These are phyloP conservation scores for Colletotrichum phormii DNA, from an alignment of 2,329 filamentous ascomycete genomes.

Conservation along the genomic window DNA sequence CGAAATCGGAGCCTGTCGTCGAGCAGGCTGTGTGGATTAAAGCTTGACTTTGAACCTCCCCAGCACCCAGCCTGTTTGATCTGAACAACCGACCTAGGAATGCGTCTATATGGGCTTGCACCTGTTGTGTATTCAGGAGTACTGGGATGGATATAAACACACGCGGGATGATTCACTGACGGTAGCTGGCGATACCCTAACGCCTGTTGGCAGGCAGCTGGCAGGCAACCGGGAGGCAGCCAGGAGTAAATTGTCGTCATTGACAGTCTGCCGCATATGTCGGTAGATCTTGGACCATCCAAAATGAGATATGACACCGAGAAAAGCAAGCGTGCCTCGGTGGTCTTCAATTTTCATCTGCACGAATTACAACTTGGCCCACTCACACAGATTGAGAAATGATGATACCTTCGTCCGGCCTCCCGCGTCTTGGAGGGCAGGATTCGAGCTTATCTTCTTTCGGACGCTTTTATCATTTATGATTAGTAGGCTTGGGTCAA, in stretches of 20 bases:
- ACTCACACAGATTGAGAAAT: not conserved
- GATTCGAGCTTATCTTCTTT: not conserved
- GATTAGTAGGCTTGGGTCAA: too few species aligned
- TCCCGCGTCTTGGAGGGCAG: not conserved
- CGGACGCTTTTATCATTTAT: too few species aligned
- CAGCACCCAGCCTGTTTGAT: too few species aligned
- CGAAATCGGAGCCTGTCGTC: too few species aligned
- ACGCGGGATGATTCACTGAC: too few species aligned
- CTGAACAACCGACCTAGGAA: too few species aligned
- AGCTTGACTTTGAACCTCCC: too few species aligned
- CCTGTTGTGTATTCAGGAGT: too few species aligned
- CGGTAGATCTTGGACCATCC: not conserved
- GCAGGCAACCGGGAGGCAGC: not conserved
- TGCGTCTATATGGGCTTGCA: too few species aligned
- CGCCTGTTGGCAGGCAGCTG: not conserved
- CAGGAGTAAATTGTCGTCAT: not conserved
- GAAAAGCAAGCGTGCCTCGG: not conserved
- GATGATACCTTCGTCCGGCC: not conserved
- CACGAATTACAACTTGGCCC: not conserved
- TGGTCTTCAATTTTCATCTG: not conserved
- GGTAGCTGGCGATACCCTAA: not conserved
- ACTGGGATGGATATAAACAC: too few species aligned
- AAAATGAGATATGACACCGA: not conserved
- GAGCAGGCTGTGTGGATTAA: too few species aligned
- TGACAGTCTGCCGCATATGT: not conserved